Evolutionary conservation across 1,139 yeast species (phyloP).

Genomic region (Taphrina sp.): DNA sequence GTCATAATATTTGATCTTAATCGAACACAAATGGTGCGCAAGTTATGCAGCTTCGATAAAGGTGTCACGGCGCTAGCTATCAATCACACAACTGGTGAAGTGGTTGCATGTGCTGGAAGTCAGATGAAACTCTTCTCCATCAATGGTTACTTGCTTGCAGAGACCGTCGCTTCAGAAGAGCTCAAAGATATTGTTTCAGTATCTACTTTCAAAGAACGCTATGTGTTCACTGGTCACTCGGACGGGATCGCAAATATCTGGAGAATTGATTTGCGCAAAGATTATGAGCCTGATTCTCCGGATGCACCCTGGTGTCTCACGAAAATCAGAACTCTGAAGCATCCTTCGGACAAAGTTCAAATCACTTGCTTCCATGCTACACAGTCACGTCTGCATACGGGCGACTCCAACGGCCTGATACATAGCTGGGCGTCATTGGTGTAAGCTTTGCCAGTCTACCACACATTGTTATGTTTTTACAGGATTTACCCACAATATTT

Average conservation of each 20-base stretch:
- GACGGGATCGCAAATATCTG: neutral
- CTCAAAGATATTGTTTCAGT: neutral
- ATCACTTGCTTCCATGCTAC: neutral
- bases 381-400: neutral
- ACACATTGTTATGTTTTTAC: no score
- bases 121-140: neutral
- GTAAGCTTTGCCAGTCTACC: no score
- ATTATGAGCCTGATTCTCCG: no score
- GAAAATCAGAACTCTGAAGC: neutral
- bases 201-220: neutral
- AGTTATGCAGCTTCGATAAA: slow-evolving; percentile 18
- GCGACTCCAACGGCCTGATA: neutral
- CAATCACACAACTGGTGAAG: slow-evolving; percentile 39
- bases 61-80: slow-evolving; percentile 36
- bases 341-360: neutral
- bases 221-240: slow-evolving; percentile 3
- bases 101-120: slow-evolving; percentile 33
- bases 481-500: no score
- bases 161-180: neutral
- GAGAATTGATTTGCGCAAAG: neutral
- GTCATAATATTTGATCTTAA: slow-evolving; percentile 40
- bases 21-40: slow-evolving; percentile 38
- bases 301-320: neutral
- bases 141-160: slow-evolving; percentile 12
- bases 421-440: no score